phyloP scores from a whole-genome alignment of 305 asterid species.

The Solanum chacoense region DNA sequence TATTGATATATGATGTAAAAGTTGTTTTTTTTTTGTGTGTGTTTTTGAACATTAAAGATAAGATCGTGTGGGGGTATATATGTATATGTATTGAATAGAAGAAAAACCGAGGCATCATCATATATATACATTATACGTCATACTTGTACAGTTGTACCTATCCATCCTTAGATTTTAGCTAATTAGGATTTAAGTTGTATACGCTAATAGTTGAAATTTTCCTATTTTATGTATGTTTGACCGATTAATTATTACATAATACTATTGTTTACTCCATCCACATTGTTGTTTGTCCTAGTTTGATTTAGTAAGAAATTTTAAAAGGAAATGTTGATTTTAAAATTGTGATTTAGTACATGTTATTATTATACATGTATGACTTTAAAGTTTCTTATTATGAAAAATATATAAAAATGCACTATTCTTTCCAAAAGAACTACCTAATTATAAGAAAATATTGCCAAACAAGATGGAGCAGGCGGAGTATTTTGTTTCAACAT shows the following conservation, averaged over 20 bases:
- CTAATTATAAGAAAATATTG: background rate
- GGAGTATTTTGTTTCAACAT: background rate
- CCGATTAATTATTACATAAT: background rate
- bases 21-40: background rate
- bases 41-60: background rate
- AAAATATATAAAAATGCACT: background rate
- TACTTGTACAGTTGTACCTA: background rate
- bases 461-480: background rate
- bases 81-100: background rate
- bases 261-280: background rate
- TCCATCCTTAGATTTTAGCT: background rate
- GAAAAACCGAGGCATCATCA: background rate
- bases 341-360: background rate
- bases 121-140: background rate
- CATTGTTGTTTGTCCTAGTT: background rate
- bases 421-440: background rate
- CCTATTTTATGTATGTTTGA: background rate
- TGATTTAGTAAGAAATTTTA: background rate
- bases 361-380: background rate
- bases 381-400: background rate
- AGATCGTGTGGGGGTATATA: background rate
- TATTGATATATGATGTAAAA: background rate
- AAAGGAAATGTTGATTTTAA: background rate
- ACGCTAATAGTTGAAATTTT: background rate
- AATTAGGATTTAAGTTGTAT: background rate